Base-by-base conservation (phyloP, 306 rosid genomes). In the Acacia melanoxylon region DNA sequence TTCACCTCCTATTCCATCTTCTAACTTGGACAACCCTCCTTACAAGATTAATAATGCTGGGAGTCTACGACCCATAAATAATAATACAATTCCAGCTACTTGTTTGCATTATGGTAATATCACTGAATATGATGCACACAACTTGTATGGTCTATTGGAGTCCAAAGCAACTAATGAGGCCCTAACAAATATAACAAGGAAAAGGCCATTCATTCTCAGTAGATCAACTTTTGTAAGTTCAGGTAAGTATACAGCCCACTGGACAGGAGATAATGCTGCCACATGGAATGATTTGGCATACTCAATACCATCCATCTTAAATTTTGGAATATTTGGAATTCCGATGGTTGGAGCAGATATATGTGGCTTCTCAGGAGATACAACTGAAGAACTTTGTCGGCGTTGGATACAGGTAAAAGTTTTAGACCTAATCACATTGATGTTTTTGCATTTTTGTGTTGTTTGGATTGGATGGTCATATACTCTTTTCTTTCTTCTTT, bases 261-360 rank as follows among this genome's bases (percentile, higher is more conserved):
- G 98, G 98, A 95, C 98, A 10, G 98, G 98, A 86, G 98, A 95
- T 52, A 95, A 91, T 83, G 89, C 89, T 54, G 98, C 98, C 11
- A 80, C 89, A 9, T 95, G 97, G 97, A 80, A 89, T 73, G 98
- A 95, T 85, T 86, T 95, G 83, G 97, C 89, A 48, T 89, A 90
- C 84, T 81, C 93, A 31, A 87, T 93, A 67, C 94, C 98, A 5
- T 65, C 89, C 5, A 93, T 93, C 78, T 74, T 93, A 41, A 95
- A 85, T 83, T 93, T 35, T 71, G 98, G 98, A 41, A 85, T 95
- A 54, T 93, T 93, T 59, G 98, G 98, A 80, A 80, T 95, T 83
- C 97, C 98, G 6, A 91, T 95, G 98, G 97, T 95, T 78, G 98
- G 98, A 46, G 91, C 98, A 77, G 98, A 95, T 82, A 91, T 95